Conservation (phyloP, 805 yeast species). For the Monosporozyma servazzii region DNA sequence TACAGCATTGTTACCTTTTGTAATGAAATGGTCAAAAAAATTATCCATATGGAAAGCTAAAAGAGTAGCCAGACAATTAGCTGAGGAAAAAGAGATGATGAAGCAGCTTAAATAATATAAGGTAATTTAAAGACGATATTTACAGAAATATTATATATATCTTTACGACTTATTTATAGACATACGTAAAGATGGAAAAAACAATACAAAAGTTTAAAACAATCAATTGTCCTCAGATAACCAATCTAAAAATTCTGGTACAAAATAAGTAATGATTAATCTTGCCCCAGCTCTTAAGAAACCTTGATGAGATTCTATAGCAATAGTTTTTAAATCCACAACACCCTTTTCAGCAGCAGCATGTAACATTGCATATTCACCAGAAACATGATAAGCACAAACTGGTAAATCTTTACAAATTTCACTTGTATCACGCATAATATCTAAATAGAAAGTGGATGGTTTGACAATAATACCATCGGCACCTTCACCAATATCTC, state of each 20-base stretch:
- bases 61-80: neutral
- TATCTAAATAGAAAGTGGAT: constrained; percentile 87
- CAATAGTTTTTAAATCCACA: constrained; percentile 67
- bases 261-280: constrained; percentile 80
- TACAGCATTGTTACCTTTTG: constrained; percentile 36
- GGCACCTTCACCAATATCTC: constrained; percentile 88
- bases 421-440: constrained; percentile 79
- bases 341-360: constrained; percentile 97
- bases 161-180: neutral
- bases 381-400: constrained; percentile 93
- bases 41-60: constrained; percentile 10
- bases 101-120: neutral
- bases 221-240: constrained; percentile 25
- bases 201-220: neutral
- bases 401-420: constrained; percentile 79
- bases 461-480: constrained; percentile 96
- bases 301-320: constrained; percentile 85
- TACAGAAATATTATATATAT: neutral
- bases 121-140: neutral
- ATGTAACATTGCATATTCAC: constrained; percentile 95
- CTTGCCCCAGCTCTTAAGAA: constrained; percentile 94
- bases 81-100: neutral
- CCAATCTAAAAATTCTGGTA: constrained; percentile 96
- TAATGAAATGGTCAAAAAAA: constrained; percentile 31
- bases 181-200: neutral